Conservation (phyloP, 495 filamentous ascomycete species). For the Umbilicaria muhlenbergii region DNA sequence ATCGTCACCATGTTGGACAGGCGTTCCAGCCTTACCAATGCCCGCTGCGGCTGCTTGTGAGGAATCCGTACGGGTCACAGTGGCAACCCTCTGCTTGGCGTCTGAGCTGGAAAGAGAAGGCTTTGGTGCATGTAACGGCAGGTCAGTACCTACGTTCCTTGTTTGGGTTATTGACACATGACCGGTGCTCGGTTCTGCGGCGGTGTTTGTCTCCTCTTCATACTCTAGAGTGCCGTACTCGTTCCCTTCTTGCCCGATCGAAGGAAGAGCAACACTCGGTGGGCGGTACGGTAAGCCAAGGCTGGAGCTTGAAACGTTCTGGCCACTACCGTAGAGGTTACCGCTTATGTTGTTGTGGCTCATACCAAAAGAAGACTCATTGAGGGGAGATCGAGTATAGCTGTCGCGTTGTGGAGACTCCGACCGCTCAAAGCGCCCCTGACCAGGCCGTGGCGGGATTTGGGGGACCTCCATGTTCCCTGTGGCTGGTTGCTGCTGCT, state of each 20-base stretch:
- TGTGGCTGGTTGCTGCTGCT: slow-evolving; percentile 22
- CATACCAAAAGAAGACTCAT: slow-evolving; percentile 41
- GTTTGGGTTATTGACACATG: slow-evolving; percentile 44
- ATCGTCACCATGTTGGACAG: slow-evolving; percentile 40
- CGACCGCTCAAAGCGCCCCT: slow-evolving; percentile 55
- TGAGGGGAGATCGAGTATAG: slow-evolving; percentile 75
- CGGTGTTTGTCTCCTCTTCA: slow-evolving; percentile 15
- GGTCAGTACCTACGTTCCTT: slow-evolving; percentile 59
- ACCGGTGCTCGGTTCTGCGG: slow-evolving; percentile 25
- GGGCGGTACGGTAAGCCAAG: slow-evolving; percentile 42
- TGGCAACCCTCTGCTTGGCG: slow-evolving; percentile 63
- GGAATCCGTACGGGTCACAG: slow-evolving; percentile 81
- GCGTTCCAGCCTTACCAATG: slow-evolving; percentile 48
- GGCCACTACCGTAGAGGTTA: slow-evolving; percentile 22
- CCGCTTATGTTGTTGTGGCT: slow-evolving; percentile 23
- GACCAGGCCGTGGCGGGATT: slow-evolving; percentile 53
- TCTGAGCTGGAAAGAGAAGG: slow-evolving; percentile 63
- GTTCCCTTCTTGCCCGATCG: slow-evolving; percentile 73
- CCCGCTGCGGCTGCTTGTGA: slow-evolving; percentile 67
- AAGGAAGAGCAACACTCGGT: slow-evolving; percentile 66
- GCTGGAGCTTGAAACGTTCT: slow-evolving; percentile 22
- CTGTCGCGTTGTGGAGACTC: slow-evolving; percentile 59
- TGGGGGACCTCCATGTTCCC: slow-evolving; percentile 25
- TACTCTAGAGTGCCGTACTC: slow-evolving; percentile 61
- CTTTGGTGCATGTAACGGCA: slow-evolving; percentile 83